These are phyloP conservation scores for Plasmodium gaboni DNA, from an alignment of 169 alveolate genomes.

Conservation along the genomic window DNA sequence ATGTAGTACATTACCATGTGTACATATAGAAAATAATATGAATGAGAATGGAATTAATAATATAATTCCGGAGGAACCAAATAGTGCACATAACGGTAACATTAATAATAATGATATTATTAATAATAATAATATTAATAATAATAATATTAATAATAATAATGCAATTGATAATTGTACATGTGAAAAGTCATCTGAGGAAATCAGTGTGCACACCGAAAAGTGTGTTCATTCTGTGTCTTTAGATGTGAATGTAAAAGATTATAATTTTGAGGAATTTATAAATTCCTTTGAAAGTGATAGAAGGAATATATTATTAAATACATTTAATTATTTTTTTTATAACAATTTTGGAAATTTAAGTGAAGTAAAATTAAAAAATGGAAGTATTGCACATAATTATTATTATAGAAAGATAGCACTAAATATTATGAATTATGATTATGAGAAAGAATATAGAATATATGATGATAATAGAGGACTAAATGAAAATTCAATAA, in stretches of 20 bases:
- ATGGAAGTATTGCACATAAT: constrained; percentile 13
- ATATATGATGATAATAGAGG: constrained; percentile 1
- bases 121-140: constrained; percentile 20
- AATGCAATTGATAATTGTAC: constrained; percentile 9
- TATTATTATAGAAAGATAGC: constrained; percentile 44
- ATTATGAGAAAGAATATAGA: constrained; percentile 25
- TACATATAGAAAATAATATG: constrained; percentile 45
- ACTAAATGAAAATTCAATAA: constrained; percentile 8
- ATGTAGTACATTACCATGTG: constrained; percentile 67
- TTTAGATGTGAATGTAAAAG: background rate
- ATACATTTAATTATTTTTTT: constrained; percentile 60
- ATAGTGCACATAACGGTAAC: constrained; percentile 1
- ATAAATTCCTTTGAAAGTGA: constrained; percentile 21
- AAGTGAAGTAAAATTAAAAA: constrained; percentile 23
- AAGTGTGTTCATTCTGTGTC: background rate
- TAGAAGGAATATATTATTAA: constrained; percentile 33
- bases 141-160: constrained; percentile 10
- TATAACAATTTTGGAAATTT: constrained; percentile 37
- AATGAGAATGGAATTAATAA: constrained; percentile 8
- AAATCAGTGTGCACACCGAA: background rate
- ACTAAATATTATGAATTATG: constrained; percentile 35
- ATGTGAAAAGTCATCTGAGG: constrained; percentile 9
- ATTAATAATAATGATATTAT: constrained; percentile 13
- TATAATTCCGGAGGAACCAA: constrained; percentile 7
- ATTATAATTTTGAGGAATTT: constrained; percentile 23